Evolutionary conservation across 768 basidiomycete species (phyloP), one percentile per base, ranked within the genome.

Genomic region (Termitomyces sp.): DNA sequence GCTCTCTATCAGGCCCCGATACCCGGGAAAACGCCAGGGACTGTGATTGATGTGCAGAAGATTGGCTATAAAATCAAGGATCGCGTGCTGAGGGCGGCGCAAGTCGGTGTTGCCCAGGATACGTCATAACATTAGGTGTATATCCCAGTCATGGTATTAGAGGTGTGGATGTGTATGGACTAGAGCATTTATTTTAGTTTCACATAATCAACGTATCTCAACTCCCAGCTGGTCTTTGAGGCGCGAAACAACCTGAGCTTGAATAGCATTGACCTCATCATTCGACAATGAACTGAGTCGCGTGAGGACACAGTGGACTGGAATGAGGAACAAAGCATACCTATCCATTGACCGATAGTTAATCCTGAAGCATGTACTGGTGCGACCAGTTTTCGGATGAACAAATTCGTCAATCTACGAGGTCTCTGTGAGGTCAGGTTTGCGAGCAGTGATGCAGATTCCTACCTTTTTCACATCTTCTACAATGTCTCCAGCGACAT

Each of bases 271-370:
- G 46, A 90, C 87, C 74, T 98, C 95, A 28, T 92, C 91, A 66
- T 95, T 96, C 16, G 91, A 88, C 63, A 98, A 72, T 8, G 92
- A 94, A 72, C 94, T 94, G 42, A 59, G 24, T 46, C 28, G 40
- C 48, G 64, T 59, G 54, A 46, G 65, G 42, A 55, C 39, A 32
- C 50, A 35, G 1, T 36, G 46, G 4, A n/a, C 4, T 16, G 1
- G 32, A 18, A 45, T 24, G 20, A 46, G 15, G 18, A 22, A 22
- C 39, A 48, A 28, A 20, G 69, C 77, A 63, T 67, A 91, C 92
- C 90, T 88, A 73, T 98, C 96, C 95, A 98, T 96, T 33, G 96
- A 97, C 60, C 96, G 81, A 73, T 98, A 99, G 68, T 92, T 94
- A 63, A 98, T 84, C 55, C 96, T 82, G 75, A 94, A 98, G 68